phyloP scores from a whole-genome alignment of 129 eudicot genomes.

The Artemisia annua region DNA sequence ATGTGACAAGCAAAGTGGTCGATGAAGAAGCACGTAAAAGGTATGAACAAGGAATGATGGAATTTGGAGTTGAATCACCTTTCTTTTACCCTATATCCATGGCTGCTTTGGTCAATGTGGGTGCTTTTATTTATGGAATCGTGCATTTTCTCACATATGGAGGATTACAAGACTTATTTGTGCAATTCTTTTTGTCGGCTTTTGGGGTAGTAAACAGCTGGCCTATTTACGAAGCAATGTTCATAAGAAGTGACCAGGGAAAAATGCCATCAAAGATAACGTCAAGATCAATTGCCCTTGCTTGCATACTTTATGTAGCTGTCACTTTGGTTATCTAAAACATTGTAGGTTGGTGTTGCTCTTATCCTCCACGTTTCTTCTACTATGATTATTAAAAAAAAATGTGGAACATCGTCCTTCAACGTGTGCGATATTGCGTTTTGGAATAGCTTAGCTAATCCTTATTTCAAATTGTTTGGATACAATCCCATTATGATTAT shows the following conservation, averaged over 20 bases:
- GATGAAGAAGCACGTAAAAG: constrained; percentile 48
- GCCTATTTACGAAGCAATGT: constrained; percentile 64
- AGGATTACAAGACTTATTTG: constrained; percentile 6
- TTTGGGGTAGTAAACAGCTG: constrained; percentile 56
- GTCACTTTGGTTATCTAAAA: constrained; percentile 19
- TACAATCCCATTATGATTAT: too few relatives aligned
- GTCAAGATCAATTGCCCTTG: constrained; percentile 30
- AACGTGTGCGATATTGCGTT: too few relatives aligned
- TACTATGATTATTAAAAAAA: too few relatives aligned
- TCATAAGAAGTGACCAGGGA: constrained; percentile 53
- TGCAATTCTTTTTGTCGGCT: constrained; percentile 55
- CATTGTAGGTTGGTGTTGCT: too few relatives aligned
- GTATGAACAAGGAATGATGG: constrained; percentile 52
- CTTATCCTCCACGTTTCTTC: too few relatives aligned
- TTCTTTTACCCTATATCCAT: constrained; percentile 48
- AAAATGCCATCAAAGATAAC: constrained; percentile 54
- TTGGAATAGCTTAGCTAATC: too few relatives aligned
- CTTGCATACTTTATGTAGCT: constrained; percentile 28
- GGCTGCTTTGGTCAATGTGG: constrained; percentile 36
- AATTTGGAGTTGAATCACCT: constrained; percentile 56
- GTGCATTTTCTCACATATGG: constrained; percentile 13
- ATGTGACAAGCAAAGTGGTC: constrained; percentile 44
- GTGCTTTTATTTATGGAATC: constrained; percentile 19
- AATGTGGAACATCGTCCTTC: too few relatives aligned
- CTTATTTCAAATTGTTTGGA: too few relatives aligned